Evolutionary conservation across 1,139 yeast species (phyloP).

Genomic region (Diutina scorzettiae): DNA sequence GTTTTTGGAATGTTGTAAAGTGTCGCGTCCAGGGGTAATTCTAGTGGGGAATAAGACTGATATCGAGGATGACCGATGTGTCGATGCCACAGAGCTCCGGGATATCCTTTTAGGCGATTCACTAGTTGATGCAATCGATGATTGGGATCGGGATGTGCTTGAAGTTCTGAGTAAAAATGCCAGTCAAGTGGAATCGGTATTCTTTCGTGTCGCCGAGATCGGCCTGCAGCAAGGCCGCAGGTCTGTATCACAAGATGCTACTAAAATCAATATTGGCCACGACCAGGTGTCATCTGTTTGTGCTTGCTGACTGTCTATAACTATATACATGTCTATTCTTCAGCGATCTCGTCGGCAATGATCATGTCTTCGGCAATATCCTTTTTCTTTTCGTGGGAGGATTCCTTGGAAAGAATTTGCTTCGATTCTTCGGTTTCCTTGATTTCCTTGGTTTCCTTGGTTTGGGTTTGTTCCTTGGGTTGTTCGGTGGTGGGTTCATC

Average conservation of each 20-base stretch:
- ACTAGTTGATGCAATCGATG: slow-evolving; percentile 22
- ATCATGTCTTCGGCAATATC: not conserved
- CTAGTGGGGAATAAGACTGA: slow-evolving; percentile 48
- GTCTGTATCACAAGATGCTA: not conserved
- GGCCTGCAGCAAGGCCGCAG: slow-evolving; percentile 14
- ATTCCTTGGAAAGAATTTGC: not conserved
- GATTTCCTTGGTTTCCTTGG: not conserved
- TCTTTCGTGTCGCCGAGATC: slow-evolving; percentile 31
- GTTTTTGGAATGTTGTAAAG: slow-evolving; percentile 40
- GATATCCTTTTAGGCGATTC: slow-evolving; percentile 18
- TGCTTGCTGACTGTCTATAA: not conserved
- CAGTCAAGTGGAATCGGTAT: slow-evolving; percentile 26
- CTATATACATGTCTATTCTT: not conserved
- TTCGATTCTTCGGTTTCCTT: no score
- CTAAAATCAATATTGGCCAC: not conserved
- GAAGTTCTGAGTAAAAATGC: slow-evolving; percentile 34
- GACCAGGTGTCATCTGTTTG: not conserved
- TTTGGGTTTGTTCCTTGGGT: not conserved
- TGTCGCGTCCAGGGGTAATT: slow-evolving; percentile 34
- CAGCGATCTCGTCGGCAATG: not conserved
- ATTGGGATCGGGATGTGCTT: slow-evolving; percentile 30
- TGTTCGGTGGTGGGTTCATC: slow-evolving; percentile 22
- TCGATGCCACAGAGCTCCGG: slow-evolving; percentile 30
- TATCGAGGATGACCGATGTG: slow-evolving; percentile 23
- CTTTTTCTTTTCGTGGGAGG: not conserved